Base-by-base conservation (phyloP, 2,329 filamentous ascomycete species). In the Fusarium concolor region DNA sequence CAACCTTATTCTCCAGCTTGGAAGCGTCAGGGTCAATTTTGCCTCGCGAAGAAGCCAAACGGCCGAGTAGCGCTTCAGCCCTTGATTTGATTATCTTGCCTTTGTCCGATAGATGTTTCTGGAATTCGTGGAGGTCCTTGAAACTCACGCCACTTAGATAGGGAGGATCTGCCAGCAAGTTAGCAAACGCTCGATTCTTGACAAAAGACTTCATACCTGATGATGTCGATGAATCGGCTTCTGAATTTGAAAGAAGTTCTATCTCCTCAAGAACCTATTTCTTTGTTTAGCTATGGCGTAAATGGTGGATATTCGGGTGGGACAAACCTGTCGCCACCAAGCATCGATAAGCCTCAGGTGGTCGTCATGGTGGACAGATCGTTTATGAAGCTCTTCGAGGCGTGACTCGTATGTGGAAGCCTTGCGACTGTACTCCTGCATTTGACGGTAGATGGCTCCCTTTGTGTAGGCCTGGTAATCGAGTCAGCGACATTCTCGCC, bases 351-450 rank as follows among this genome's bases (percentile, higher is more conserved):
- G 87, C 75, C 95, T 90, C 51, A 99, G 83, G 78, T 98, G 96
- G 73, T 98, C 94, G 80, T 98, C 93, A 80, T 98, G 93, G 79
- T 96, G 89, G 66, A 87, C 86, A 29, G 92, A 88, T 75, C 89
- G 87, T 77, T 93, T 94, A 69, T 92, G 88, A 67, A 96, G 83
- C 70, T 97, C 92, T 76, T 90, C 90, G 65, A 97, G 84, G 76
- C 92, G 92, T 60, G 88, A 85, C 82, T 98, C 94, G 66, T 96
- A 83, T 39, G 91, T 92, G 59, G 87, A 85, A 77, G 94, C 94
- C 78, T 97, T 93, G 73, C 96, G 90, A 81, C 97, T 97, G 81
- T 97, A 97, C 81, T 98, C 96, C 77, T 94, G 92, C 94, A 99
- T 97, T 82, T 97, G 95, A 60, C 96, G 93, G 75, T 92, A 91